These are phyloP conservation scores for Trichoderma erinaceum DNA, from an alignment of 495 filamentous ascomycete species.

Conservation along the genomic window DNA sequence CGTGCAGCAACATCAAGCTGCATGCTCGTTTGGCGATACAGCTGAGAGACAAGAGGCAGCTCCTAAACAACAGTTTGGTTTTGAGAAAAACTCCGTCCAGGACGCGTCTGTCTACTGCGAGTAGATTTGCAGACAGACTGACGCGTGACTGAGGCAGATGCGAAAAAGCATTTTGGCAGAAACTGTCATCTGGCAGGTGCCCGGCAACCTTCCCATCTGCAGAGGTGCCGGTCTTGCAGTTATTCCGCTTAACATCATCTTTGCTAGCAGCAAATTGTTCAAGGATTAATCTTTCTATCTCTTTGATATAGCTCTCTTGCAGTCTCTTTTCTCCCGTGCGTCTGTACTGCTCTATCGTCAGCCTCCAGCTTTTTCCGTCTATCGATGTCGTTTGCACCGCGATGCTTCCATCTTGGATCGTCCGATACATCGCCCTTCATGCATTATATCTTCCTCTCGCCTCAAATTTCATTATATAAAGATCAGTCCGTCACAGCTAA, in stretches of 20 bases:
- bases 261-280: neutral
- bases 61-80: neutral
- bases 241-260: neutral
- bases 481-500: neutral
- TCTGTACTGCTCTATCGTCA: neutral
- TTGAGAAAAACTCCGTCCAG: neutral
- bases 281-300: too few relatives aligned
- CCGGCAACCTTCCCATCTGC: neutral
- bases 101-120: neutral
- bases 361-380: neutral
- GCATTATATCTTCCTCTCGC: neutral
- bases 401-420: neutral
- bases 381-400: neutral
- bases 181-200: neutral
- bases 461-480: neutral
- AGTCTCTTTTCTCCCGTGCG: neutral
- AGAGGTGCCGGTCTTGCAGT: neutral
- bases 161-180: neutral
- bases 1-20: neutral
- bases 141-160: neutral
- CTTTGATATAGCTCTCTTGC: neutral
- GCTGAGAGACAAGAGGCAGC: neutral
- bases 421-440: neutral
- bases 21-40: neutral
- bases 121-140: neutral